A percentile compares a stretch with the other conserved stretches of the same genome.
Evolutionary conservation across 805 yeast species (phyloP).

Genomic region (Maudiozyma turicensis): DNA sequence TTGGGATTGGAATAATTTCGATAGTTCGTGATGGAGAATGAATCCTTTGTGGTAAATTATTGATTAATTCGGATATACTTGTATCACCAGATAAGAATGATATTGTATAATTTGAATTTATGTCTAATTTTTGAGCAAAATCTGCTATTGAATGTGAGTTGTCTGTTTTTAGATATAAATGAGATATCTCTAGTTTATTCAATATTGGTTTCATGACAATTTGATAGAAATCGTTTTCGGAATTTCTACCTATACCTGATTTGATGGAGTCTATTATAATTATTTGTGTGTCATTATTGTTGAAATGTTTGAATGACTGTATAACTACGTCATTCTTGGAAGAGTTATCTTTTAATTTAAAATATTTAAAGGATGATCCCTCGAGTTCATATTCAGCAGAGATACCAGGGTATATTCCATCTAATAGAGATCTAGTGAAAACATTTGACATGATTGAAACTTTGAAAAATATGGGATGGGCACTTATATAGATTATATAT

Average conservation of each 20-base stretch:
- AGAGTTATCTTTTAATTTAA: no score
- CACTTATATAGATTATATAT: no score
- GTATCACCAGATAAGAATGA: constrained; percentile 81
- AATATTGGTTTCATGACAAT: constrained; percentile 42
- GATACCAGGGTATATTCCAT: no score
- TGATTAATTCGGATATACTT: constrained; percentile 66
- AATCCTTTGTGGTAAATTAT: constrained; percentile 29
- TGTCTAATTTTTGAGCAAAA: constrained; percentile 30
- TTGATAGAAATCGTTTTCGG: constrained; percentile 31
- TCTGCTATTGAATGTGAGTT: constrained; percentile 31
- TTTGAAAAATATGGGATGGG: no score
- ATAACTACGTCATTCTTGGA: not conserved
- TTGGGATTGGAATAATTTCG: constrained; percentile 40
- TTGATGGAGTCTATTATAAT: constrained; percentile 29
- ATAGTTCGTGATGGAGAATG: constrained; percentile 3
- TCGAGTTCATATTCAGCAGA: no score
- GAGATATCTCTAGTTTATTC: constrained; percentile 27
- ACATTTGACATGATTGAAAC: no score
- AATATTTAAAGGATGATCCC: no score
- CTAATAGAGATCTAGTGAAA: no score
- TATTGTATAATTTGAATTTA: constrained; percentile 31
- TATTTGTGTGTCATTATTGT: constrained; percentile 6
- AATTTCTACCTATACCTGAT: constrained; percentile 32
- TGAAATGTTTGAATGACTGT: not conserved
- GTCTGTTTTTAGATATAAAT: constrained; percentile 36